Conservation (phyloP, 1,284 basidiomycete species). For the Ceratorhiza oryzae-sativae region DNA sequence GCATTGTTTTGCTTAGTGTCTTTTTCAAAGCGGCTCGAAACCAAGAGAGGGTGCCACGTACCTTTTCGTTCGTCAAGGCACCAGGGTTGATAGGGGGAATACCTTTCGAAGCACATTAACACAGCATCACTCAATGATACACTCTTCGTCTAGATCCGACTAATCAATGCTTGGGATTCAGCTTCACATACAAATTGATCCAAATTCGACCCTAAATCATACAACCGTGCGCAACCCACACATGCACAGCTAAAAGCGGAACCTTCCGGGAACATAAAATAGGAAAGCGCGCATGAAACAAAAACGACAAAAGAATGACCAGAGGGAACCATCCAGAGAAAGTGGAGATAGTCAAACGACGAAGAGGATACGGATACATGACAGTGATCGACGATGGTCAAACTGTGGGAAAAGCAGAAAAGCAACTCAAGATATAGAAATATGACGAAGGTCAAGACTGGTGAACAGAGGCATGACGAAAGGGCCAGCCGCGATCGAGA, state of each 20-base stretch:
- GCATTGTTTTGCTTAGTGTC: too few relatives aligned
- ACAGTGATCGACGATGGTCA: neutral
- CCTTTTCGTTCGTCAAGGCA: too few relatives aligned
- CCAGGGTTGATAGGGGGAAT: too few relatives aligned
- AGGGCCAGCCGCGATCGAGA: slow-evolving; percentile 7
- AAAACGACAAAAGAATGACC: neutral
- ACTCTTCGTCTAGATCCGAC: too few relatives aligned
- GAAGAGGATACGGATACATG: neutral
- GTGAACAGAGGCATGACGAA: neutral
- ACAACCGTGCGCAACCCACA: neutral
- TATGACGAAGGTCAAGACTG: neutral
- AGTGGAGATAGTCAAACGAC: neutral
- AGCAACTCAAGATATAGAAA: neutral
- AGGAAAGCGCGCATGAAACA: slow-evolving; percentile 10
- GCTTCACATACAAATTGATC: neutral
- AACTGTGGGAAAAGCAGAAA: neutral
- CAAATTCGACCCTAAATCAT: slow-evolving; percentile 5
- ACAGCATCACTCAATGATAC: too few relatives aligned
- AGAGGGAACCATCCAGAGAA: neutral
- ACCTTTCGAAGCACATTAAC: too few relatives aligned
- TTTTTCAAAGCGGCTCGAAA: too few relatives aligned
- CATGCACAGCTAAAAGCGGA: neutral
- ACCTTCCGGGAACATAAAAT: slow-evolving; percentile 17
- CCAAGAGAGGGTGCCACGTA: too few relatives aligned
- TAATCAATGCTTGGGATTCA: neutral